phyloP scores from a whole-genome alignment of 768 basidiomycete species.

The Heimioporus sp. region DNA sequence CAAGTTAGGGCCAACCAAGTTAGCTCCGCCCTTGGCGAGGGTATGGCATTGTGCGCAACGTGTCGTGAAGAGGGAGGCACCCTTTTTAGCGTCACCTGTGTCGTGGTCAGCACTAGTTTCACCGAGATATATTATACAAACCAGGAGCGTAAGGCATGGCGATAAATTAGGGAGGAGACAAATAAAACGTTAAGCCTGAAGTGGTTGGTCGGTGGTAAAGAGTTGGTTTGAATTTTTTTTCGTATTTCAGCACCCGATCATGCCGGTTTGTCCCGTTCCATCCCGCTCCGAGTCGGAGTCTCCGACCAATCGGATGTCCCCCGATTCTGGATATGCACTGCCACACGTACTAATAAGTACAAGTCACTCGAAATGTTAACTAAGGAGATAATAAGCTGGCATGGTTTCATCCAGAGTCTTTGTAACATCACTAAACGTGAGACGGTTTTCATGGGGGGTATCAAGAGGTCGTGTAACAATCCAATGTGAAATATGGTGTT shows the following conservation, averaged over 20 bases:
- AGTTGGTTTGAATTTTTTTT: conserved; percentile 6
- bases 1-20: conserved; percentile 95
- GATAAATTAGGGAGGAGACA: conserved; percentile 1
- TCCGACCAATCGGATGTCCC: conserved; percentile 23
- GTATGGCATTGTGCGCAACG: conserved; percentile 96
- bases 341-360: too few relatives aligned
- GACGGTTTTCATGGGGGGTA: too few relatives aligned
- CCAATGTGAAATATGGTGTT: too few relatives aligned
- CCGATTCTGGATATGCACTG: too few relatives aligned
- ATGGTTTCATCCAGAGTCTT: background rate
- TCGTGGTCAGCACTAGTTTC: conserved; percentile 1
- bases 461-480: too few relatives aligned
- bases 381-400: too few relatives aligned
- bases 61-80: conserved; percentile 95
- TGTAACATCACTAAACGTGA: background rate
- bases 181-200: conserved; percentile 7
- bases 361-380: too few relatives aligned
- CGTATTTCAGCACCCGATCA: conserved; percentile 22
- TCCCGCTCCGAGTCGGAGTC: too few relatives aligned
- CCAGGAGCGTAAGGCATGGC: conserved; percentile 45
- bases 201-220: background rate
- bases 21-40: conserved; percentile 66
- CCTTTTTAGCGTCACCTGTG: conserved; percentile 82
- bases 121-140: conserved; percentile 20
- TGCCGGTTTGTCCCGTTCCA: conserved; percentile 28